Percentiles rank a stretch among this genome's conserved stretches.
Conservation (phyloP, 1,139 yeast genomes). For the Lodderomyces pseudojiufengensis region DNA sequence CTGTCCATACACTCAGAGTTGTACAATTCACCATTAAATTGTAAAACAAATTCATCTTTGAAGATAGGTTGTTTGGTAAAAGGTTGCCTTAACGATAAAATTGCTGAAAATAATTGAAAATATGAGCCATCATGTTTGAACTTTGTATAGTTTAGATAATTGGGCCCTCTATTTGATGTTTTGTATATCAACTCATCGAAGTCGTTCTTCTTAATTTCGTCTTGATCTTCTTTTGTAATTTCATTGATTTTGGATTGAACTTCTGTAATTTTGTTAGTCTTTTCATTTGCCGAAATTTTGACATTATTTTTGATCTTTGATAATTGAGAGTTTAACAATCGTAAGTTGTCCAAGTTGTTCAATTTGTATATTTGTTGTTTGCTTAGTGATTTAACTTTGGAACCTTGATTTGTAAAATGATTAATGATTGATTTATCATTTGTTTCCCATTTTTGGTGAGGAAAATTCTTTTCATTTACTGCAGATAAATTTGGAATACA, state of each 20-base stretch:
- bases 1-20: conserved; percentile 44
- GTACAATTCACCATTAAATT: conserved; percentile 89
- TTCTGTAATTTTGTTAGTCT: conserved; percentile 13
- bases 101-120: conserved; percentile 56
- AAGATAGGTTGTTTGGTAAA: conserved; percentile 64
- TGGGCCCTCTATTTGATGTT: conserved; percentile 55
- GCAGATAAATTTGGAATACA: conserved; percentile 3
- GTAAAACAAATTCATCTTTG: conserved; percentile 37
- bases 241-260: conserved; percentile 17
- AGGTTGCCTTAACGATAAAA: conserved; percentile 76
- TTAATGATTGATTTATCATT: conserved; percentile 15
- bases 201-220: conserved; percentile 14
- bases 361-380: conserved; percentile 24
- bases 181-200: conserved; percentile 30
- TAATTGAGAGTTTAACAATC: conserved; percentile 21
- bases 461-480: not conserved
- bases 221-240: conserved; percentile 14
- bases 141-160: conserved; percentile 26
- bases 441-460: conserved; percentile 19
- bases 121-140: conserved; percentile 12
- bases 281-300: conserved; percentile 18
- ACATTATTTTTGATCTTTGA: conserved; percentile 28
- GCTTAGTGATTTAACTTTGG: conserved; percentile 16
- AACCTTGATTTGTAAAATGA: conserved; percentile 17
- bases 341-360: conserved; percentile 21